These are phyloP conservation scores for Haplosporangium sp. DNA, from an alignment of 371 early-diverging fungal genomes.

Conservation along the genomic window DNA sequence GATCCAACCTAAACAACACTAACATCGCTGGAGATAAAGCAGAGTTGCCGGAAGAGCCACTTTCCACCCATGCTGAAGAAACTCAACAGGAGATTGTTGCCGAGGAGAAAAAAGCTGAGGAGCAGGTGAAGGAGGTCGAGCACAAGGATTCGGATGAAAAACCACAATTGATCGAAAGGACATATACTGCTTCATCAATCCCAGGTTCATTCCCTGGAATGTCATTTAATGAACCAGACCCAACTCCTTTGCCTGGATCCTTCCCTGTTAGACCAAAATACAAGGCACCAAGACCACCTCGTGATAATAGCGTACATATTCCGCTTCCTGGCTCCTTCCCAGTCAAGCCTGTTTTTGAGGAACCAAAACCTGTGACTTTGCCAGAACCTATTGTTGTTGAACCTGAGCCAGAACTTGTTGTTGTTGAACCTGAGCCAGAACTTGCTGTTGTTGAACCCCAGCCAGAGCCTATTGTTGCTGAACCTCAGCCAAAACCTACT, in stretches of 20 bases:
- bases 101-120: slow-evolving; percentile 2
- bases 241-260: slow-evolving; percentile 3
- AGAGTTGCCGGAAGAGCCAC: not conserved
- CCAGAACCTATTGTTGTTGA: too few relatives aligned
- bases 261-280: not conserved
- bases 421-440: too few relatives aligned
- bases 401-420: too few relatives aligned
- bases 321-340: slow-evolving; percentile 3
- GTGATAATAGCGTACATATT: not conserved
- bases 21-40: not conserved
- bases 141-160: not conserved
- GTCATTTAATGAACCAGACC: not conserved
- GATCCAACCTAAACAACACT: not conserved
- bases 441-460: too few relatives aligned
- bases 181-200: not conserved
- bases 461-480: too few relatives aligned
- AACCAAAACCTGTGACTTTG: not conserved
- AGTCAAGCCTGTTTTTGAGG: not conserved
- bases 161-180: not conserved
- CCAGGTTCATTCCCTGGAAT: slow-evolving; percentile 2
- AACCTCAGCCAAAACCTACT: too few relatives aligned
- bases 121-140: not conserved
- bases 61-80: not conserved
- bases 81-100: slow-evolving; percentile 25
- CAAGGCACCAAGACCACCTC: slow-evolving; percentile 3